Base-by-base conservation (phyloP, 2,329 filamentous ascomycete genomes). In the Davidsoniella virescens region DNA sequence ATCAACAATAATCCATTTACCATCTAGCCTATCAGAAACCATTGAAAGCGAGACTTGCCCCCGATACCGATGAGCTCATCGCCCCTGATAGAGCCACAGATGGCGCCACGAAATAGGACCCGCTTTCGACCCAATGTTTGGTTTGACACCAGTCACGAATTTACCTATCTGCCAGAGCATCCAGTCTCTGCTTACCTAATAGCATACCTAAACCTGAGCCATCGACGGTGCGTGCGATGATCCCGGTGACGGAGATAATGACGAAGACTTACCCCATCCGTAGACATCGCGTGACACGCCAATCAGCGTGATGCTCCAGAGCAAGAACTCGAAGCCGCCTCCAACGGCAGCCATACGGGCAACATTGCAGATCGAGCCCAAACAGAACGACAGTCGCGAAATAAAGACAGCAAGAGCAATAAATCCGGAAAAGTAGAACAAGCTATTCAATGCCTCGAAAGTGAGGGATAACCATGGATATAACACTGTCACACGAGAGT, bases 391-490 rank as follows among this genome's bases (percentile, higher is more conserved):
- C 46, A 80, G 64, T 48, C 65, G 64, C 59, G 67, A 65, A 55
- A 80, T 69, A 63, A 77, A 79, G 54, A 73, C 68, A 41, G 72
- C 66, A 17, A 79, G 67, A 8, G 73, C 73, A 56, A 77, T 67
- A 63, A 79, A 79, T 51, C 75, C 75, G 17, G 68, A 65, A 60
- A 80, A 74, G 64, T 76, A 77, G 59, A 79, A 71, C 51, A 77
- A 55, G 4, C 68, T 64, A 59, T 77, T 79, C 56, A 67, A 50
- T 33, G 64, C 57, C 56, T 79, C 75, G 53, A 78, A 55, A 23
- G 61, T 65, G 33, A 79, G 59, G 40, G 68, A 64, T 9, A 63
- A 66, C 55, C 69, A 71, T 26, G 72, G 69, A 59, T 75, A 68
- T 33, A 69, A 68, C 38, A 65, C 65, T 70, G n/a, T 16, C 12